Evolutionary conservation across 352 stramenopile species (phyloP).

Genomic region (Pythium chondricola): DNA sequence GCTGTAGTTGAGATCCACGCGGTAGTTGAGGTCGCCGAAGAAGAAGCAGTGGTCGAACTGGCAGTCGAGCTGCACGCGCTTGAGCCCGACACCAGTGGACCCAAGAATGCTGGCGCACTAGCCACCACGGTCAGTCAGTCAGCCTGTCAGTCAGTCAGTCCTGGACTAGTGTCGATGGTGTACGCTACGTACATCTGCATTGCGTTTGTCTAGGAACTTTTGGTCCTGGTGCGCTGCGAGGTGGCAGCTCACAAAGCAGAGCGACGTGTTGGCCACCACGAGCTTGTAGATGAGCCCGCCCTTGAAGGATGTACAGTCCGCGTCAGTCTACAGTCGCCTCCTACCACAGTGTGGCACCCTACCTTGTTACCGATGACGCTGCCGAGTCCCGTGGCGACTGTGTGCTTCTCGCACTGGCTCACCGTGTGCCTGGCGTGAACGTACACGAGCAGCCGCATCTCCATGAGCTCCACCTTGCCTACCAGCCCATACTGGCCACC

Average conservation of each 20-base stretch:
- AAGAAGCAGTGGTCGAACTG: constrained; percentile 86
- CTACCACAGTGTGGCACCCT: not conserved
- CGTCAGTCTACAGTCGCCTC: not conserved
- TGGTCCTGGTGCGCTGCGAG: constrained; percentile 78
- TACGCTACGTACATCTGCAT: constrained; percentile 75
- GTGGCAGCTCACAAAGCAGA: constrained; percentile 86
- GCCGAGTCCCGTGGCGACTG: constrained; percentile 62
- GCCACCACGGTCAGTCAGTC: not conserved
- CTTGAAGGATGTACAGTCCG: constrained; percentile 17
- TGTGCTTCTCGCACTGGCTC: constrained; percentile 60
- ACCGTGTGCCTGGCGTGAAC: constrained; percentile 56
- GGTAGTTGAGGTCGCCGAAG: constrained; percentile 87
- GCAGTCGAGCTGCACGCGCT: constrained; percentile 63
- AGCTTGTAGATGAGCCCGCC: constrained; percentile 75
- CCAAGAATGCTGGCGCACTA: constrained; percentile 75
- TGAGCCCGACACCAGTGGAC: constrained; percentile 42
- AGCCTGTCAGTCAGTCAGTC: not conserved
- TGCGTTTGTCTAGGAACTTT: constrained; percentile 83
- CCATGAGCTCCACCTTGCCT: constrained; percentile 73
- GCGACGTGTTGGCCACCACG: constrained; percentile 64
- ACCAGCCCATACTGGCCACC: constrained; percentile 50
- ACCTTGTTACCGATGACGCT: constrained; percentile 84
- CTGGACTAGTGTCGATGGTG: too few species aligned
- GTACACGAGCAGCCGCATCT: constrained; percentile 76
- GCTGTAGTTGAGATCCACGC: constrained; percentile 65